Conservation (phyloP, 495 filamentous ascomycete genomes). For the Podospora didyma region DNA sequence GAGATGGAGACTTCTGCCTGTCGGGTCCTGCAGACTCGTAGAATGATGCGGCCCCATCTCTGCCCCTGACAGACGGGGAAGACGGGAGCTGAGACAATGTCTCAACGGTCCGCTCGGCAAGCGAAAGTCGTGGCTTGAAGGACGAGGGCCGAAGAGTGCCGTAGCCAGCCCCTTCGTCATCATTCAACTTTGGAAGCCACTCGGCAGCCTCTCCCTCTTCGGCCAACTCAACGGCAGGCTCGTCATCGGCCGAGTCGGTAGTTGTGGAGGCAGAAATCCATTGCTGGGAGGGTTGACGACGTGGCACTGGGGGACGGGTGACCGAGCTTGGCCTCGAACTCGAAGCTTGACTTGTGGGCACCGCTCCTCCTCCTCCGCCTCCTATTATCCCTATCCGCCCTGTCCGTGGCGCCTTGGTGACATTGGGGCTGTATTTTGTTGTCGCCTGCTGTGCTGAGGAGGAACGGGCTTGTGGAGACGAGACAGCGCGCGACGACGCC, state of each 20-base stretch:
- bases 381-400: too few species aligned
- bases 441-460: constrained; percentile 8
- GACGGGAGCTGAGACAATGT: constrained; percentile 44
- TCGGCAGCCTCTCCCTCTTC: neutral
- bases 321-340: constrained; percentile 14
- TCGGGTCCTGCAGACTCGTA: constrained; percentile 27
- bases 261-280: constrained; percentile 23
- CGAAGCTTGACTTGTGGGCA: neutral
- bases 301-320: neutral
- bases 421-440: constrained; percentile 8
- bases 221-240: constrained; percentile 3
- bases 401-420: constrained; percentile 1
- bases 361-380: constrained; percentile 3
- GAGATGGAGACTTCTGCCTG: constrained; percentile 27
- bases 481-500: constrained; percentile 15
- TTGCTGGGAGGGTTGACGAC: constrained; percentile 24
- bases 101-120: constrained; percentile 46
- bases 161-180: constrained; percentile 7
- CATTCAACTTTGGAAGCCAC: neutral
- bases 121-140: constrained; percentile 33
- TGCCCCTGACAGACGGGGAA: constrained; percentile 40
- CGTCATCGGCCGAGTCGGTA: constrained; percentile 5
- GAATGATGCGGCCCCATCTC: constrained; percentile 29
- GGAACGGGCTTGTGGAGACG: constrained; percentile 19
- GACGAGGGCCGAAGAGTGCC: constrained; percentile 12